Evolutionary conservation across 2,329 filamentous ascomycete species (phyloP), one percentile per base, ranked within the genome.

Genomic region (Aspergillus ochraceoroseus): DNA sequence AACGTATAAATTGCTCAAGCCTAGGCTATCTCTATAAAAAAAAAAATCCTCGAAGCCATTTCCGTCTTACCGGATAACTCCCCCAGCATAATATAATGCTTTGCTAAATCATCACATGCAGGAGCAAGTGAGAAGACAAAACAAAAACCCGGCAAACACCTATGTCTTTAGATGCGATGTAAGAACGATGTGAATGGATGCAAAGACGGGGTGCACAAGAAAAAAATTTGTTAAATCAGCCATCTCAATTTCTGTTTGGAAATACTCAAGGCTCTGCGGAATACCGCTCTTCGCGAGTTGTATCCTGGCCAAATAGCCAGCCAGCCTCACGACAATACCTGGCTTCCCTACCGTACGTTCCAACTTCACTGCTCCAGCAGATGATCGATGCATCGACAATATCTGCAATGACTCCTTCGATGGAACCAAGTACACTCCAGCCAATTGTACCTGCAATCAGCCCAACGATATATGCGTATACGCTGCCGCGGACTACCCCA

Each of bases 391-490:
- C 88, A 64, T 95, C 88, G 3, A 95, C 78, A 37, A 95, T 88
- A 38, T 87, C 87, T 36, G 85, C 85, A 15, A 95, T 69, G 12
- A 94, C 84, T 9, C 87, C 85, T 61, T 95, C 89, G 76, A 94
- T 90, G 2, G 88, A 85, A 17, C 88, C 87, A 35, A 98, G 72
- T 1, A 96, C 82, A 4, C 87, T 88, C 82, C 92, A 98, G 5
- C 92, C 92, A 53, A 98, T 95, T 39, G 90, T 88, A 46, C 86
- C 87, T 11, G 92, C 92, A 52, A 96, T 83, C 48, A 98, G 65
- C 7, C 89, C 92, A 14, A 98, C 87, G 1, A 96, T 79, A 58
- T 96, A 98, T 2, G 90, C 92, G 62, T 98, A 98, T 15, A 92
- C 74, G 55, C 87, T 95, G 6, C 92, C 92, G 31, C 79, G 79